Conservation (phyloP, 768 basidiomycete genomes). For the Cystobasidium onofrii region DNA sequence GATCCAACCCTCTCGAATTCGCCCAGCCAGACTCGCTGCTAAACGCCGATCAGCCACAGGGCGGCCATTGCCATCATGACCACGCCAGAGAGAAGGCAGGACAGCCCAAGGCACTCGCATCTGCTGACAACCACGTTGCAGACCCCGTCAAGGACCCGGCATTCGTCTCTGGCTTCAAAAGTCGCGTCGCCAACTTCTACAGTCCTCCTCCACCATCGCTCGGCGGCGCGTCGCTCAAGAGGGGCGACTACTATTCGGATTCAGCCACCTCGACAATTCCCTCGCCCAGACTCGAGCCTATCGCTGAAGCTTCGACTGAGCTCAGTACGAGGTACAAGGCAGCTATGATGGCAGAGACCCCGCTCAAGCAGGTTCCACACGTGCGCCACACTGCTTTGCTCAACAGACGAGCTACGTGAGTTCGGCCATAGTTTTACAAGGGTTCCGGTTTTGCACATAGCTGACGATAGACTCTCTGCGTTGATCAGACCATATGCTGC, state of each 20-base stretch:
- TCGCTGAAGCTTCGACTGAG: neutral
- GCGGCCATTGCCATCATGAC: neutral
- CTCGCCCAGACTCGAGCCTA: constrained; percentile 17
- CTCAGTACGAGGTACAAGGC: neutral
- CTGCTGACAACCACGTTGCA: neutral
- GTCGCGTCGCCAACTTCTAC: neutral
- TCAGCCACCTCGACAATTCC: neutral
- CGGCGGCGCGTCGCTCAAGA: neutral
- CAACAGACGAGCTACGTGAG: neutral
- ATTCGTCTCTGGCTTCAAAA: neutral
- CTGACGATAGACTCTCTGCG: neutral
- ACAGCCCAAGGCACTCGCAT: neutral
- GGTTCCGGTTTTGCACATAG: too few relatives aligned
- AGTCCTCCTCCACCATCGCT: neutral
- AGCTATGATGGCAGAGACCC: neutral
- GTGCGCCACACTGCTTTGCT: neutral
- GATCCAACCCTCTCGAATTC: neutral
- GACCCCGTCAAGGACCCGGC: neutral
- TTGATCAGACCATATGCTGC: neutral
- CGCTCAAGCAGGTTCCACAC: neutral
- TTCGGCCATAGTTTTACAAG: neutral
- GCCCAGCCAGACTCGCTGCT: neutral
- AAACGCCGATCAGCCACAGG: neutral
- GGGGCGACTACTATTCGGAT: neutral
- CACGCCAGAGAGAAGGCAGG: neutral